Base-by-base conservation (phyloP, 2,329 filamentous ascomycete genomes). In the Trichoderma sp. region DNA sequence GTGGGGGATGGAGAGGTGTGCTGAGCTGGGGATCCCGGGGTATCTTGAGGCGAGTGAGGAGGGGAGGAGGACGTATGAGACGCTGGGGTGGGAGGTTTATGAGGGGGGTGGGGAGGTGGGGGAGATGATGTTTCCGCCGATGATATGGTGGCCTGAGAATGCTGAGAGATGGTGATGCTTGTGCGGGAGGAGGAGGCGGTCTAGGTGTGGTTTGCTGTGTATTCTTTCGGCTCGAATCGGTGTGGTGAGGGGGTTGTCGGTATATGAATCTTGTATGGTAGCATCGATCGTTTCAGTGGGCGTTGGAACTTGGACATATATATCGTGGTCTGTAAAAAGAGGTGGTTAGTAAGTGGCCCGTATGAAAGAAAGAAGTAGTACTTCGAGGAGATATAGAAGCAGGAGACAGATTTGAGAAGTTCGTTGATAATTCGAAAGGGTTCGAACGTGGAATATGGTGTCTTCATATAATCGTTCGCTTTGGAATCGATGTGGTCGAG, bases 1-100 rank as follows among this genome's bases (percentile, higher is more conserved):
- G 15, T 63, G 63, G 54, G 63, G 63, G 47, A 59, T 67, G 66
- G 58, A 66, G 2, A 43, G 43, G n/a, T 67, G 66, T 26, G 59
- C 52, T 4, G 66, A 66, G 64, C 44, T 66, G 24, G 54, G 54
- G 3, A 44, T 67, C 15, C 66, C 64, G 52, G 64, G 58, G 15
- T 67, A 66, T 51, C 39, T 67, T 43, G 66, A 67, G 64, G 64
- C 66, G 52, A 67, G 64, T 9, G 64, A 63, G 28, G 64, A 66
- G 19, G 66, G 66, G 28, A 57, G 55, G 60, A 63, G 34, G 39
- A 48, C 65, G 64, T 67, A 66, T 47, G 48, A 56, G 54, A 58
- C 44, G 14, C 34, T 67, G 17, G 64, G 66, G 41, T 66, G 60
- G 59, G 55, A 67, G 41, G 54, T 51, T 3, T 47, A 54, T 21